Percentiles rank a stretch among this genome's conserved stretches.
phyloP scores from a whole-genome alignment of 805 yeast genomes.

The Saccharomycopsis capsularis region DNA sequence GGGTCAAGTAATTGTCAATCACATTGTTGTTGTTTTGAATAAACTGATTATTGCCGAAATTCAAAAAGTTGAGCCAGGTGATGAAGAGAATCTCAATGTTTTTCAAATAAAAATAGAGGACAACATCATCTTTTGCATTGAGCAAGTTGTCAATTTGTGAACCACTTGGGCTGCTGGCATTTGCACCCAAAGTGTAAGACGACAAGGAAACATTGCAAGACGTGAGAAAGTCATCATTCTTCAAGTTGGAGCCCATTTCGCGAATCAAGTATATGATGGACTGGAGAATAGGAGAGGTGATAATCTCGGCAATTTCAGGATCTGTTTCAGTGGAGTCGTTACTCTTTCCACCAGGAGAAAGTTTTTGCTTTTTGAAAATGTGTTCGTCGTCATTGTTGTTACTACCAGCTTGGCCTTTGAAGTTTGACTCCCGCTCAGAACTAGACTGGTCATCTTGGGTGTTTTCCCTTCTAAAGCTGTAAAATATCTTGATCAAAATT shows the following conservation, averaged over 20 bases:
- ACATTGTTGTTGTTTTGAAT: conserved; percentile 10
- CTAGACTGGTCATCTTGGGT: background rate
- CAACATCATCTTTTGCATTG: conserved; percentile 13
- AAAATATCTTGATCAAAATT: conserved; percentile 37
- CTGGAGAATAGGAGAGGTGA: conserved; percentile 23
- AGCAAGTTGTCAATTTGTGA: conserved; percentile 1
- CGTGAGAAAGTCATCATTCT: conserved; percentile 15
- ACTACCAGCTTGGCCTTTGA: background rate
- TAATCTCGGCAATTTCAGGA: conserved; percentile 13
- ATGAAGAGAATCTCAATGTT: conserved; percentile 20
- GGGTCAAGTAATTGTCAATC: conserved; percentile 16
- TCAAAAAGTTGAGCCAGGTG: conserved; percentile 21
- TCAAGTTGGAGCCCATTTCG: conserved; percentile 20
- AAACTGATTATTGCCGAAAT: conserved; percentile 19
- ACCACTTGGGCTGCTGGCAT: too few species aligned
- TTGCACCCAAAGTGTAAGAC: background rate
- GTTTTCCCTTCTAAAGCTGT: conserved; percentile 26
- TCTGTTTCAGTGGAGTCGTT: background rate
- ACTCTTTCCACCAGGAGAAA: background rate
- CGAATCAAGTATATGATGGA: conserved; percentile 23
- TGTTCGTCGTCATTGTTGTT: background rate
- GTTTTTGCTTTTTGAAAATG: background rate
- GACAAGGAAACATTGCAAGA: background rate
- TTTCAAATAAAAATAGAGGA: conserved; percentile 19
- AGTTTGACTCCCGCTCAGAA: conserved; percentile 2